Evolutionary conservation across 768 basidiomycete genomes (phyloP), one percentile per base, ranked within the genome.

Genomic region (Strobilomyces echinocephalus): DNA sequence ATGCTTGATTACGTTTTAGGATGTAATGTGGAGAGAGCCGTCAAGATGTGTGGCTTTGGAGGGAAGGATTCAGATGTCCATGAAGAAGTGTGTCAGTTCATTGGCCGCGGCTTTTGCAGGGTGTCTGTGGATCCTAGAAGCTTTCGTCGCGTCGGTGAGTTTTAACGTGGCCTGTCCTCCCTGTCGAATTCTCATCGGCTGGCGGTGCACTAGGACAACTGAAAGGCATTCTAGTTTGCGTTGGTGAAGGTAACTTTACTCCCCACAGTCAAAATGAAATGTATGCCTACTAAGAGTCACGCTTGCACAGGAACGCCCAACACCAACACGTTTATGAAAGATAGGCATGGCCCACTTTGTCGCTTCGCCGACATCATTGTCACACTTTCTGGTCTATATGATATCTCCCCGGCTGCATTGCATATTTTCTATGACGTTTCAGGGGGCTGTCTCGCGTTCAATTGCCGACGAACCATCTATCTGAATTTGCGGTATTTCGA

Each of bases 401-500:
- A 78, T 59, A 77, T 95, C 33, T 82, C 89, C 1, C 68, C 82
- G 9, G 67, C 77, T 0, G 84, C 83, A 42, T 62, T 95, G 49
- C 87, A 91, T 59, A 77, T 97, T 16, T 97, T 95, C 68, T 86
- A 85, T 69, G 92, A 97, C 60, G 63, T 75, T 9, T 72, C 73
- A 10, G 93, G 93, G 1, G 84, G 83, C 2, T 71, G 87, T 15
- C 93, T 95, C 53, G 95, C 92, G 1, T 97, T 97, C 76, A 97
- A 97, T 69, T 77, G 89, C 28, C 80, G 81, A 49, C 90, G 87
- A 6, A 87, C 83, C 51, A 77, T 97, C 21, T 97, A 90, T 69
- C 68, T 95, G 54, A 97, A 95, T 66, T 72, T 91, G 26, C 45
- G 44, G 5, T 52, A 40, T n/a, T 52, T 52, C 15, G 36, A 46